A percentile compares a stretch with the other conserved stretches of the same genome.
phyloP scores from a whole-genome alignment of 192 early-diverging fungal genomes.

The Funneliformis mosseae region DNA sequence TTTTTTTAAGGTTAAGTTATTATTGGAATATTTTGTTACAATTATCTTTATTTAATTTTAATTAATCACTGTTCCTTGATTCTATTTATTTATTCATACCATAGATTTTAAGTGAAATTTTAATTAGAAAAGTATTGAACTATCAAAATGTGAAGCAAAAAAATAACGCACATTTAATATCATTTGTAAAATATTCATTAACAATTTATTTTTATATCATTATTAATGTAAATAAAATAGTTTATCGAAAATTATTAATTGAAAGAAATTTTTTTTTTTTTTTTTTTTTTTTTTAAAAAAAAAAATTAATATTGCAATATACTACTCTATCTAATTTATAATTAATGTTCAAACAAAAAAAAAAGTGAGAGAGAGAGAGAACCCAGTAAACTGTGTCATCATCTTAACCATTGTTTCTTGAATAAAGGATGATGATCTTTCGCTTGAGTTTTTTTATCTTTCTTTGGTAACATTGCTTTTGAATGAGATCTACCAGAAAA shows the following conservation, averaged over 20 bases:
- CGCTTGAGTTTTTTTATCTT: not conserved
- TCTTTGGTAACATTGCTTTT: conserved; percentile 17
- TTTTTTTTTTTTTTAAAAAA: too few relatives aligned
- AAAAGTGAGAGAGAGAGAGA: too few relatives aligned
- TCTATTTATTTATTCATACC: not conserved
- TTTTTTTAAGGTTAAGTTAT: not conserved
- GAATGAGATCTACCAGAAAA: conserved; percentile 18
- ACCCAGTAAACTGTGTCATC: too few relatives aligned
- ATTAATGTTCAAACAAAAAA: not conserved
- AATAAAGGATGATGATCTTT: conserved; percentile 36
- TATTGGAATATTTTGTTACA: not conserved
- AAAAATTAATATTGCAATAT: not conserved
- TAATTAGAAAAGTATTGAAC: too few relatives aligned
- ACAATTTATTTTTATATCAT: not conserved
- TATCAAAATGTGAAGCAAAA: too few relatives aligned
- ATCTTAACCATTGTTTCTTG: conserved; percentile 28
- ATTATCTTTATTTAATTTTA: not conserved
- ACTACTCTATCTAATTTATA: not conserved
- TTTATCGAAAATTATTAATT: not conserved
- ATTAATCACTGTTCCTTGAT: not conserved
- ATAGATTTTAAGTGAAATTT: too few relatives aligned
- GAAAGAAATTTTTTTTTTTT: not conserved
- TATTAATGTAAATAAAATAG: not conserved
- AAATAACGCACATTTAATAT: too few relatives aligned
- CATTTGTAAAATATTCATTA: not conserved